A percentile compares a stretch with the other conserved stretches of the same genome.
These are phyloP conservation scores for Protomyces arabidopsidicola DNA, from an alignment of 1,139 yeast species.

Conservation along the genomic window DNA sequence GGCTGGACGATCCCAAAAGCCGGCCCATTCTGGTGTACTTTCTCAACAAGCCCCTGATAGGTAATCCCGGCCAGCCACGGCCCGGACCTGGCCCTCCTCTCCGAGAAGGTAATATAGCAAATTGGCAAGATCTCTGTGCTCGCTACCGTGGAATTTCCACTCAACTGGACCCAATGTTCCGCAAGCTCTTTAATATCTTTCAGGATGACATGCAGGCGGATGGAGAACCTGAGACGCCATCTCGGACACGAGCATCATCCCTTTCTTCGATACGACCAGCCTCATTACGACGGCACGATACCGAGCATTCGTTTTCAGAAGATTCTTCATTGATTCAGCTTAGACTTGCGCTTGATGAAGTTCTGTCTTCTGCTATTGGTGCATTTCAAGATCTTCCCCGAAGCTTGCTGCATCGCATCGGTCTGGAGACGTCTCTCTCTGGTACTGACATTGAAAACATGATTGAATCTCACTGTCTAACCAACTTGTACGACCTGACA, in stretches of 20 bases:
- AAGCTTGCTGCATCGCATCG: conserved; percentile 4
- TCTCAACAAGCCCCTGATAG: conserved; percentile 26
- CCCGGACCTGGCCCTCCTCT: neutral
- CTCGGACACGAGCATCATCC: conserved; percentile 2
- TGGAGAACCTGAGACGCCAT: neutral
- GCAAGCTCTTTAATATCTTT: conserved; percentile 4
- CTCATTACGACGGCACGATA: conserved; percentile 2
- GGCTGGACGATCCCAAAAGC: conserved; percentile 18
- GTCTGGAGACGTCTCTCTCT: neutral
- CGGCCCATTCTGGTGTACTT: conserved; percentile 24
- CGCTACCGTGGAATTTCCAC: neutral
- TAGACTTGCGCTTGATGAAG: conserved; percentile 6
- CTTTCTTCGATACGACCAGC: conserved; percentile 18
- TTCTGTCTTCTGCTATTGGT: conserved; percentile 8
- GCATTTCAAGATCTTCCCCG: conserved; percentile 22
- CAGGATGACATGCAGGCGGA: conserved; percentile 8
- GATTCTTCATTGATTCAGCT: conserved; percentile 1
- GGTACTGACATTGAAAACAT: conserved; percentile 23
- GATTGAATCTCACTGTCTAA: conserved; percentile 7
- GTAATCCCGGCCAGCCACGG: neutral
- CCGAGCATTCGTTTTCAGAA: conserved; percentile 9
- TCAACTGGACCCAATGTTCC: neutral
- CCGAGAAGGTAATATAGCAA: neutral
- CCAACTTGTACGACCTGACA: conserved; percentile 19
- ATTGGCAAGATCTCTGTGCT: conserved; percentile 1